Evolutionary conservation across 352 stramenopile species (phyloP), one percentile per base, ranked within the genome.

Genomic region (Phytophthora citricola): DNA sequence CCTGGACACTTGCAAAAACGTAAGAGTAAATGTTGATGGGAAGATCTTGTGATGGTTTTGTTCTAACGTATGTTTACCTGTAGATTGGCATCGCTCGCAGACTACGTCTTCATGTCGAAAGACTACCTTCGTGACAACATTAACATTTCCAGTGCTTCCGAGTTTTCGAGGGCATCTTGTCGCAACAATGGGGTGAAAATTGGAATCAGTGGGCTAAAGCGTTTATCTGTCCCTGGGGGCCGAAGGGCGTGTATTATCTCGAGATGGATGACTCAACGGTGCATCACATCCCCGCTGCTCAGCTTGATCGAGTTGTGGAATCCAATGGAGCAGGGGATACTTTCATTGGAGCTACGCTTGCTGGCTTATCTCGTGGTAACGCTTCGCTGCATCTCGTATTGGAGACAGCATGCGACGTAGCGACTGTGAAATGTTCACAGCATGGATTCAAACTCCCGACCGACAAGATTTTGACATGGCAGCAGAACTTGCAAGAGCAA

Each of bases 291-390:
- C 29, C 61, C 4, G 67, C 83, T 46, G 44, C 63, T 36, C 41
- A 60, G 5, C 62, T 91, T 27, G 69, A 69, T 10, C 9, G 31
- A 15, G 69, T 89, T 1, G 63, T 92, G 26, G 83, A 93, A 62
- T 90, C 87, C 2, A 87, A 91, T 34, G 87, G 87, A 4, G 87
- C 87, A 4, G 87, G 87, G 4, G 84, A 94, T 52, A 70, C 84
- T 20, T 91, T 93, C 47, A 90, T 94, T 51, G 87, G 83, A 0
- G 79, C 84, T 14, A 66, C 71, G 10, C 63, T 94, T 39, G 84
- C 87, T 0, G 76, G 71, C 1, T 69, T 92, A 36, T 72, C 74
- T 22, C 34, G 58, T 51, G 38, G 54, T 1, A 27, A 62, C 29
- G 43, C 68, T n/a, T 40, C 73, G 5, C 49, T 92, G 3, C 38